Conservation (phyloP, 805 yeast genomes). For the Metschnikowia arizonensis region DNA sequence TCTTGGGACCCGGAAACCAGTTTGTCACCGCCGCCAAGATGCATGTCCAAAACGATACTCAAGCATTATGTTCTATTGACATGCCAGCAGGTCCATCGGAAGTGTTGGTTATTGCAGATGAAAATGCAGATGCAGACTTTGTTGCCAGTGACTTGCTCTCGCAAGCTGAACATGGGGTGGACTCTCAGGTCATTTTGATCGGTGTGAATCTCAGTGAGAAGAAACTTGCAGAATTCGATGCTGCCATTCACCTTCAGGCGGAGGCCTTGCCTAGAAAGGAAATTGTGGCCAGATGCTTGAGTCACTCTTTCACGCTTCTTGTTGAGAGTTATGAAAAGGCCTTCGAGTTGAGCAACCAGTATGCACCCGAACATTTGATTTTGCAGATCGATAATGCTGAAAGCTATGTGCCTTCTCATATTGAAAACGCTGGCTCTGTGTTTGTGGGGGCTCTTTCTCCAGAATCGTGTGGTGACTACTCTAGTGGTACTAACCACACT, state of each 20-base stretch:
- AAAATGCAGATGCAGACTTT: slow-evolving; percentile 83
- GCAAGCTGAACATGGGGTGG: slow-evolving; percentile 98
- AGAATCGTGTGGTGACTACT: slow-evolving; percentile 97
- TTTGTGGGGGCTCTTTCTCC: slow-evolving; percentile 97
- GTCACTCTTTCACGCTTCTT: slow-evolving; percentile 78
- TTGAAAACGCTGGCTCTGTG: slow-evolving; percentile 92
- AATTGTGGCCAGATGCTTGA: slow-evolving; percentile 85
- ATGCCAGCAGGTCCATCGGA: slow-evolving; percentile 99
- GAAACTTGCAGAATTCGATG: slow-evolving; percentile 67
- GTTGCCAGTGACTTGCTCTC: slow-evolving; percentile 96
- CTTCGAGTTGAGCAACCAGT: slow-evolving; percentile 76
- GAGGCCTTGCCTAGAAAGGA: slow-evolving; percentile 82
- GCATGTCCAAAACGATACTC: slow-evolving; percentile 93
- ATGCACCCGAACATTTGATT: slow-evolving; percentile 98
- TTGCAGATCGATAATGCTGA: slow-evolving; percentile 82
- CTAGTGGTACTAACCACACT: slow-evolving; percentile 97
- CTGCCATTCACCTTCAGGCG: slow-evolving; percentile 84
- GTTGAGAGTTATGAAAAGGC: slow-evolving; percentile 77
- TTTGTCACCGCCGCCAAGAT: slow-evolving; percentile 99
- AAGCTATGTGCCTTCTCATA: slow-evolving; percentile 59
- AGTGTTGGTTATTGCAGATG: slow-evolving; percentile 93
- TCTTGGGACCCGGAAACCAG: slow-evolving; percentile 98
- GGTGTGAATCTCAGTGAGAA: slow-evolving; percentile 66
- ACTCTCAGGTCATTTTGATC: slow-evolving; percentile 91
- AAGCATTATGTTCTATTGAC: slow-evolving; percentile 92